phyloP scores from a whole-genome alignment of 2,329 filamentous ascomycete genomes.

The Ophiostoma populinum region DNA sequence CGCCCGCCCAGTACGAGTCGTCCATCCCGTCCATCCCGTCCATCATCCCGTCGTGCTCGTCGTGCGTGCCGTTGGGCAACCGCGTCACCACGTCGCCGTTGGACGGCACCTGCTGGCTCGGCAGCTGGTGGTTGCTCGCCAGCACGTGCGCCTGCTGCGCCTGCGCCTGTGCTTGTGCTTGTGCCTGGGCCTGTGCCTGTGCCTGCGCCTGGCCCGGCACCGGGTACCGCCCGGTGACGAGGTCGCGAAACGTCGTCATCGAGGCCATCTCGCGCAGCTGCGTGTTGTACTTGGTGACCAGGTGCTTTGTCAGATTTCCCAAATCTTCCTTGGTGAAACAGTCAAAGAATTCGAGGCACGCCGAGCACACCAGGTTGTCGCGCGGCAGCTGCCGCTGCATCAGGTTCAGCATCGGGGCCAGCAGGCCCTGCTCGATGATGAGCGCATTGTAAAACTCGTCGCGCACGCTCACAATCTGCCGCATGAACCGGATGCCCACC shows the following conservation, averaged over 20 bases:
- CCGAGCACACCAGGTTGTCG: constrained; percentile 86
- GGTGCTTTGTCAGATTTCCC: constrained; percentile 64
- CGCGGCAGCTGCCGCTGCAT: constrained; percentile 73
- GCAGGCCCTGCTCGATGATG: constrained; percentile 62
- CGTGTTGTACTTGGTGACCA: constrained; percentile 72
- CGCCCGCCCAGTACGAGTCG: constrained; percentile 86
- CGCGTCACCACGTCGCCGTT: background rate
- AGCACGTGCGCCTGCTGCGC: constrained; percentile 44
- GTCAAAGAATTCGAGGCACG: constrained; percentile 85
- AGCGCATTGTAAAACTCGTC: constrained; percentile 86
- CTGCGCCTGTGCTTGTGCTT: background rate
- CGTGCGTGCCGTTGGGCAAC: constrained; percentile 3
- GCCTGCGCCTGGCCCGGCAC: constrained; percentile 18
- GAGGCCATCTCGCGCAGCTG: constrained; percentile 61
- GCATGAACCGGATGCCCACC: constrained; percentile 84
- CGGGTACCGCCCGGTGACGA: constrained; percentile 29
- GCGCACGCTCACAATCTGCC: constrained; percentile 65
- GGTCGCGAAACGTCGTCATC: constrained; percentile 64
- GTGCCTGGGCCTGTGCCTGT: background rate
- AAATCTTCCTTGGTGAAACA: constrained; percentile 69
- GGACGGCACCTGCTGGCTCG: background rate
- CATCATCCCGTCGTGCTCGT: too few species aligned
- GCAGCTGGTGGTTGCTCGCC: constrained; percentile 2
- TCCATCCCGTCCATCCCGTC: constrained; percentile 53
- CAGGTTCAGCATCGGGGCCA: constrained; percentile 72